phyloP scores from a whole-genome alignment of 495 filamentous ascomycete species.

The Apodospora peruviana region DNA sequence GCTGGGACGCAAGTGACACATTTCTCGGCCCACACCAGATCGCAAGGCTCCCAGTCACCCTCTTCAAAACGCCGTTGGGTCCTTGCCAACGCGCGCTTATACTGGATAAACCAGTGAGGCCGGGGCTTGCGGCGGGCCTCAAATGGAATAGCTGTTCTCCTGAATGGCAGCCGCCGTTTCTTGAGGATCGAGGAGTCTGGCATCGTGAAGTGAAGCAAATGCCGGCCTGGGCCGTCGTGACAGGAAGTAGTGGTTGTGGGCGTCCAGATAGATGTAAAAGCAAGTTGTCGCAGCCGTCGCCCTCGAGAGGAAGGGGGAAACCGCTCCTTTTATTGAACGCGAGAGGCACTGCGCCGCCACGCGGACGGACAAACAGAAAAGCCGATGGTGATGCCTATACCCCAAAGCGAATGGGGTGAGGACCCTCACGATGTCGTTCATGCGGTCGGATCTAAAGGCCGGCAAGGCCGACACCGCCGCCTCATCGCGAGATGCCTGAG shows the following conservation, averaged over 20 bases:
- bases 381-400: conserved; percentile 1
- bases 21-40: conserved; percentile 6
- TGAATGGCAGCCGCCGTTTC: conserved; percentile 6
- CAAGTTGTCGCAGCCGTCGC: background rate
- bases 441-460: conserved; percentile 1
- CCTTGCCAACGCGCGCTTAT: conserved; percentile 2
- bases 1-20: conserved; percentile 2
- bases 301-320: conserved; percentile 4
- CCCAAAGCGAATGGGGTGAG: conserved; percentile 3
- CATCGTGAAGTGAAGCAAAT: conserved; percentile 6
- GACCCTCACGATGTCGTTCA: conserved; percentile 3
- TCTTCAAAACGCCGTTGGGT: conserved; percentile 4
- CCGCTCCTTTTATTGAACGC: conserved; percentile 7
- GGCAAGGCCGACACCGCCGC: background rate
- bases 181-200: conserved; percentile 5
- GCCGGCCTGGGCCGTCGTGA: conserved; percentile 3
- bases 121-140: conserved; percentile 1
- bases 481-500: background rate
- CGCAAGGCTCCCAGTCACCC: conserved; percentile 4
- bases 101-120: conserved; percentile 8
- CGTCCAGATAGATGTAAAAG: conserved; percentile 3
- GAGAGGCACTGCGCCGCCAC: conserved; percentile 3
- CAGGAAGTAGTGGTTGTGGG: conserved; percentile 2
- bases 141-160: conserved; percentile 4
- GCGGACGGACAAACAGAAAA: conserved; percentile 5